Conservation (phyloP, 139 green algal species). For the Coccomyxa sp. region DNA sequence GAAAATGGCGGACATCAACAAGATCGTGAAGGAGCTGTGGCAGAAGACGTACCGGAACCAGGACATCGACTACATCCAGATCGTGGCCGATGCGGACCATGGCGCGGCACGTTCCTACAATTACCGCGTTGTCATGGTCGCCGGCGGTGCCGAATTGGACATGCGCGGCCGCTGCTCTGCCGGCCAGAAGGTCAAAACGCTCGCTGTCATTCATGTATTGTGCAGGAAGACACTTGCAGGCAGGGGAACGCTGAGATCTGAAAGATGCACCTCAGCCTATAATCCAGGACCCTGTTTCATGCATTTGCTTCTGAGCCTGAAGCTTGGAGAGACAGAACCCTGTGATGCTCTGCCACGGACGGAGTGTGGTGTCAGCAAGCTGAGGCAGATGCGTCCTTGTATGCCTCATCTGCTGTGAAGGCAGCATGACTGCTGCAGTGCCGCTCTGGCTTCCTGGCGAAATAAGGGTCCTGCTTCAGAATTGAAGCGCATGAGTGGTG, state of each 20-base stretch:
- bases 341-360: too few relatives aligned
- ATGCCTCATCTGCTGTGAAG: too few relatives aligned
- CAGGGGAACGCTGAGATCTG: too few relatives aligned
- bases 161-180: slow-evolving; percentile 96
- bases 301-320: not conserved
- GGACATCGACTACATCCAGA: slow-evolving; percentile 38
- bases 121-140: slow-evolving; percentile 92
- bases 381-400: too few relatives aligned
- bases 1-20: slow-evolving; percentile 98
- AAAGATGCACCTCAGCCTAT: too few relatives aligned
- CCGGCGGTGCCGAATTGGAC: slow-evolving; percentile 88
- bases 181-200: slow-evolving; percentile 78
- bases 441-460: too few relatives aligned
- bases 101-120: slow-evolving; percentile 79
- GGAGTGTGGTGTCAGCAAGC: too few relatives aligned
- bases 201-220: not conserved
- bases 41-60: slow-evolving; percentile 94
- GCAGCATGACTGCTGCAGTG: too few relatives aligned
- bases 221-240: too few relatives aligned
- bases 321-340: too few relatives aligned
- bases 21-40: slow-evolving; percentile 97
- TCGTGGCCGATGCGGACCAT: slow-evolving; percentile 75
- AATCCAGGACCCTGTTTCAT: too few relatives aligned
- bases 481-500: not conserved
- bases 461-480: too few relatives aligned